Evolutionary conservation across 345 rosid genomes (phyloP), one percentile per base, ranked within the genome.

Genomic region (Linum lewisii): DNA sequence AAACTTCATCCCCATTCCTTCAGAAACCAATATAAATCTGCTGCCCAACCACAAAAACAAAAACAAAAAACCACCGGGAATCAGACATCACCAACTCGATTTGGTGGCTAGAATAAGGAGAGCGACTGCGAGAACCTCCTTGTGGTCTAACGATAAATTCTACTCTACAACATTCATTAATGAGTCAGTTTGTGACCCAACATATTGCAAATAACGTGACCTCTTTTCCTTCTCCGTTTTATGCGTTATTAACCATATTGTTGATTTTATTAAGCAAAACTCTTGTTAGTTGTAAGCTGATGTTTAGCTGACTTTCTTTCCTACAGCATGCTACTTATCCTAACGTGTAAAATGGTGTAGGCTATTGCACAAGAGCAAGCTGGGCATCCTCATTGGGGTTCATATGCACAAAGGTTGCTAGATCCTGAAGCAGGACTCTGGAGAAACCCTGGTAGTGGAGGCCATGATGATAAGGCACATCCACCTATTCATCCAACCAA

Each of bases 401-500:
- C 83, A 53, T 92, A 92, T 77, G 95, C 94, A 60, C 94, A 82
- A 66, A 75, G 83, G 51, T 72, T 92, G 69, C 65, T 89, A 60
- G 93, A 88, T 59, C 84, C 89, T 51, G 87, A 67, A 74, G 69
- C 79, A 58, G 84, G 86, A 23, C 88, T 92, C 23, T 92, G 99
- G 99, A 84, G 91, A 82, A 88, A 83, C 74, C 99, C 99, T 59
- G 68, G 91, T 65, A 81, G 70, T 70, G 99, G 97, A 69, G 99
- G 99, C 55, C 99, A 84, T 70, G 99, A 92, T 67, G 99, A 92
- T 78, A 88, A 92, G 76, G 99, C 99, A 47, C 99, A 92, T 67
- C 99, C 99, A 59, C 99, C 99, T 59, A 92, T 92, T 63, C 99
- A 92, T 63, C 99, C 99, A 6, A 88, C 99, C 58, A 92, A 88